Conservation (phyloP, 805 yeast species). For the Candida taoyuanica region DNA sequence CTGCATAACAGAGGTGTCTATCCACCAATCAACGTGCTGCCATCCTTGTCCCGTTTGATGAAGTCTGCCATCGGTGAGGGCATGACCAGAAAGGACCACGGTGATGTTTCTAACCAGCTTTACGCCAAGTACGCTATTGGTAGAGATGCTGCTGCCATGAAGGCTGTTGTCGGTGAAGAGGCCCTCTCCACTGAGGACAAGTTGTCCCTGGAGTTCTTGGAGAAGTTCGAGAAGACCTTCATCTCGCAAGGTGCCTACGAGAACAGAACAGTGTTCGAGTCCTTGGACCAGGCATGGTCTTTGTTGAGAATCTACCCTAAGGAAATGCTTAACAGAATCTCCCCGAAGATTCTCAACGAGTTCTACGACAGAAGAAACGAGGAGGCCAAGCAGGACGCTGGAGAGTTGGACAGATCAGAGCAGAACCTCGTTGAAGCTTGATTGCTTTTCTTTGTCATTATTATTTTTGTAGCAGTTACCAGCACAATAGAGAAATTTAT, state of each 20-base stretch:
- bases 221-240: constrained; percentile 94
- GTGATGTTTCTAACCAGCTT: constrained; percentile 98
- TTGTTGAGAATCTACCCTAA: constrained; percentile 97
- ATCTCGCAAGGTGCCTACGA: constrained; percentile 97
- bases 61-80: constrained; percentile 99
- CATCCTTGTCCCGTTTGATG: constrained; percentile 97
- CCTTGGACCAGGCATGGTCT: constrained; percentile 97
- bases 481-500: too few species aligned
- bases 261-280: constrained; percentile 89
- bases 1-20: constrained; percentile 94
- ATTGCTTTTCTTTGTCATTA: neutral
- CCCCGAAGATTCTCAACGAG: constrained; percentile 93
- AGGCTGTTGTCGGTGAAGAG: constrained; percentile 99
- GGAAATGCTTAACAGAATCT: constrained; percentile 96
- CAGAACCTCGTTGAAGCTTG: constrained; percentile 35
- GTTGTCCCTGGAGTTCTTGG: constrained; percentile 93
- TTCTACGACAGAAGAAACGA: constrained; percentile 87
- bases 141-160: constrained; percentile 99
- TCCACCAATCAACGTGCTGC: constrained; percentile 98
- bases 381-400: constrained; percentile 48
- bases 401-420: constrained; percentile 31
- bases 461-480: too few species aligned
- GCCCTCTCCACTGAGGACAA: constrained; percentile 97
- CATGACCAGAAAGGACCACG: constrained; percentile 99
- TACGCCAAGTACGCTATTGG: constrained; percentile 99